Evolutionary conservation across 495 filamentous ascomycete species (phyloP), one percentile per base, ranked within the genome.

Genomic region (Hyaloscypha bicolor): DNA sequence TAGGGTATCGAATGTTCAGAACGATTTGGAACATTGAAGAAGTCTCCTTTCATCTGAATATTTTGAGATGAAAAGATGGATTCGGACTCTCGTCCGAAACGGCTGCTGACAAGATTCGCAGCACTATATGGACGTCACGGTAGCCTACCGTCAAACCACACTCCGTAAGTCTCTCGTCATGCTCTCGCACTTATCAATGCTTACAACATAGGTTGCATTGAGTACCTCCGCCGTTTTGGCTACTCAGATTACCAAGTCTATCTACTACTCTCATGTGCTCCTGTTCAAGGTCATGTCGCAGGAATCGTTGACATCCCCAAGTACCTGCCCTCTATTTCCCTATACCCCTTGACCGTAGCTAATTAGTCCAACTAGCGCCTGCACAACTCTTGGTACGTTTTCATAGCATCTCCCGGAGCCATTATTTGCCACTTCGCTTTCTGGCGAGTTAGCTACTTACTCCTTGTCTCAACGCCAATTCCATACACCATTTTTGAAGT

Each of bases 221-320:
- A 97, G 78, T 97, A 97, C 75, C 82, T 97, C 60, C 82, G 89
- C 21, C 85, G 94, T 42, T 97, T 90, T 76, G 94, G 93, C 64
- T 86, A 85, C 69, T 77, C 69, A 4, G 82, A 83, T 65, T 96
- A 98, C 74, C 94, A 97, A 82, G 89, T 93, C 60, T 98, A 98
- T 71, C 81, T 98, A 62, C 79, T 97, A 52, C 81, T 98, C 39
- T 93, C 90, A 32, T 96, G 92, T 78, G 94, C 94, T 8, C 94
- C 94, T 0, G 83, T 97, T 16, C 92, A 97, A 79, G 94, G 94
- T 3, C 93, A 97, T 78, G 85, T 98, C 64, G 94, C 92, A n/a
- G 94, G 94, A 0, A 86, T 97, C 65, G 94, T 97, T 37, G 94
- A 97, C 77, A 91, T 96, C 55, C 82, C 86, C 12, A 86, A 87